Base-by-base conservation (phyloP, 768 basidiomycete species). In the Kwoniella dendrophila region DNA sequence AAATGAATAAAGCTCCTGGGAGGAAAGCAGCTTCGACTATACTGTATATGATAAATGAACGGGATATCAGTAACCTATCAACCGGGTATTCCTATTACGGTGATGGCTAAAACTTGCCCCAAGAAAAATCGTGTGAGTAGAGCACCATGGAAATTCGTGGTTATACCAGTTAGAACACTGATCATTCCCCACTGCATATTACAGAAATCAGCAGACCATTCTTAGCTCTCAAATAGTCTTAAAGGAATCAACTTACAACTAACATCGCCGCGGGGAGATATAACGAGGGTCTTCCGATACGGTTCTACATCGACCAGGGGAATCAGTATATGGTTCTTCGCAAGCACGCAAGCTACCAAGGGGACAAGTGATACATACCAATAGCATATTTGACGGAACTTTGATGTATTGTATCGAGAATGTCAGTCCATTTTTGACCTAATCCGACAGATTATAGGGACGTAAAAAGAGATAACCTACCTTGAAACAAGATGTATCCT, bases 61-160 rank as follows among this genome's bases (percentile, higher is more conserved):
- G n/a, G n/a, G n/a, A n/a, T n/a, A n/a, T n/a, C n/a, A n/a, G n/a
- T n/a, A n/a, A n/a, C n/a, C n/a, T n/a, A n/a, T n/a, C n/a, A n/a
- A n/a, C n/a, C n/a, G n/a, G n/a, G n/a, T n/a, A n/a, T n/a, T n/a
- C n/a, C n/a, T n/a, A n/a, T n/a, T n/a, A n/a, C n/a, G n/a, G n/a
- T n/a, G n/a, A n/a, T n/a, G n/a, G n/a, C n/a, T n/a, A n/a, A n/a
- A n/a, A 84, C 82, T 61, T 85, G 86, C 43, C 90, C 90, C 40
- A 91, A 82, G 75, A 76, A 76, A 73, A 91, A 89, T 20, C 90
- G 83, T 0, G 87, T 86, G 24, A 78, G 41, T 3, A 81, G 63
- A 0, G 75, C 74, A 0, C 76, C 75, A 8, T 40, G 54, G 56
- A 78, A 92, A 73, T 80, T 82, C 32, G 79, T 80, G 4, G 83